A percentile compares a stretch with the other conserved stretches of the same genome.
Conservation (phyloP, 2,329 filamentous ascomycete species). For the Aspergillus bombycis region DNA sequence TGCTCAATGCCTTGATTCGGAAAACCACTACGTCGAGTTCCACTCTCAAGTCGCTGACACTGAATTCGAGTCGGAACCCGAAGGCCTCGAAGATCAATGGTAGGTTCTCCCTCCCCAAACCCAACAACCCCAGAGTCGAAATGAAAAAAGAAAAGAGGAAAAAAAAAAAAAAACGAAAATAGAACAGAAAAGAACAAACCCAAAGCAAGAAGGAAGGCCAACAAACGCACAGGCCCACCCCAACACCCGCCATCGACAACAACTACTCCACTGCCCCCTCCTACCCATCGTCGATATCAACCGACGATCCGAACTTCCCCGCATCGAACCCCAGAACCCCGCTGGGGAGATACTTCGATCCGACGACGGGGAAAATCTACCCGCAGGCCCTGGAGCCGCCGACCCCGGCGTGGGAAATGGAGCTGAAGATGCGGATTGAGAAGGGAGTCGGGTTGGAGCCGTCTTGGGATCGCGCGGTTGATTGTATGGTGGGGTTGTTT, state of each 20-base stretch:
- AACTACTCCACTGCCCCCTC: neutral
- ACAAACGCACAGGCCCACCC: neutral
- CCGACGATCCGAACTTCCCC: neutral
- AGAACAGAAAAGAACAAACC: neutral
- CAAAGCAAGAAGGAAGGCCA: neutral
- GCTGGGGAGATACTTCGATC: constrained; percentile 27
- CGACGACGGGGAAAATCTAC: constrained; percentile 18
- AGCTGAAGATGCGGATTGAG: neutral
- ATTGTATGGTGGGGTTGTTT: constrained; percentile 1
- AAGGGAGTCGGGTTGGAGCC: neutral
- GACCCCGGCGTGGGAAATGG: constrained; percentile 7
- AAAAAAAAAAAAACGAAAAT: too few species aligned
- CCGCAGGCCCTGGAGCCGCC: constrained; percentile 14
- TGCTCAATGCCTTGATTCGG: neutral
- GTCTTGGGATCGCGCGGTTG: neutral
- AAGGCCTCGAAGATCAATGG: neutral
- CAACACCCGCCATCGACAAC: neutral
- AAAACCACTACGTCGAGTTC: neutral
- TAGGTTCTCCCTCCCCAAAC: neutral
- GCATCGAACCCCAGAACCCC: neutral
- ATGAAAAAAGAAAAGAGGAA: too few species aligned
- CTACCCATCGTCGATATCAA: neutral
- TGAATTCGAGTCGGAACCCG: neutral
- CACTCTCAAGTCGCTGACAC: neutral
- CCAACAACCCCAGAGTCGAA: neutral